These are phyloP conservation scores for Leonotis leonurus DNA, from an alignment of 257 asterid species.

Conservation along the genomic window DNA sequence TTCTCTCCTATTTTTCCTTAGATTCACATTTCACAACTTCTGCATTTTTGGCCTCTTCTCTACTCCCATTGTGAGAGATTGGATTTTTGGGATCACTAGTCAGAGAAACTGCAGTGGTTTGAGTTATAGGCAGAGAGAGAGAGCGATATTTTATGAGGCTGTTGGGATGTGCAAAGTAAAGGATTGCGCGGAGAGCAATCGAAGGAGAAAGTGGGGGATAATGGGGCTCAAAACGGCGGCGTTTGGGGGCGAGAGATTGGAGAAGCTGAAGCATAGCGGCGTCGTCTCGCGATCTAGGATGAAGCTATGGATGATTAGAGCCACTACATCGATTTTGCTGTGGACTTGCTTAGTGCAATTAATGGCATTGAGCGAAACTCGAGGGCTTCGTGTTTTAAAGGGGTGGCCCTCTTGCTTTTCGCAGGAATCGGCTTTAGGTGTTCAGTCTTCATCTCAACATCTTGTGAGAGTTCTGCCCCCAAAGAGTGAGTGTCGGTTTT, in stretches of 20 bases:
- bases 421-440: conserved; percentile 63
- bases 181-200: conserved; percentile 33
- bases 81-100: conserved; percentile 18
- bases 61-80: neutral
- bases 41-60: neutral
- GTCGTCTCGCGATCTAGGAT: conserved; percentile 69
- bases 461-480: conserved; percentile 72
- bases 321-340: conserved; percentile 63
- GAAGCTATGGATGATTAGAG: conserved; percentile 94
- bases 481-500: conserved; percentile 57
- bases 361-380: conserved; percentile 76
- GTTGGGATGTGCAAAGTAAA: conserved; percentile 51
- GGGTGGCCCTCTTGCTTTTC: conserved; percentile 94
- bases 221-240: conserved; percentile 67
- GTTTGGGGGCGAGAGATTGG: conserved; percentile 54
- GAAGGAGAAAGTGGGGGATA: conserved; percentile 42
- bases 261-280: conserved; percentile 58
- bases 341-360: conserved; percentile 95
- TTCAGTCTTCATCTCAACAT: conserved; percentile 43
- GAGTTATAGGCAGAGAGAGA: neutral
- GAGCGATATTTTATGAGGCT: conserved; percentile 20
- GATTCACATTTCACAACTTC: conserved; percentile 21
- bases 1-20: conserved; percentile 1
- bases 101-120: neutral
- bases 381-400: conserved; percentile 82